These are phyloP conservation scores for Senna tora DNA, from an alignment of 306 rosid species.

Conservation along the genomic window DNA sequence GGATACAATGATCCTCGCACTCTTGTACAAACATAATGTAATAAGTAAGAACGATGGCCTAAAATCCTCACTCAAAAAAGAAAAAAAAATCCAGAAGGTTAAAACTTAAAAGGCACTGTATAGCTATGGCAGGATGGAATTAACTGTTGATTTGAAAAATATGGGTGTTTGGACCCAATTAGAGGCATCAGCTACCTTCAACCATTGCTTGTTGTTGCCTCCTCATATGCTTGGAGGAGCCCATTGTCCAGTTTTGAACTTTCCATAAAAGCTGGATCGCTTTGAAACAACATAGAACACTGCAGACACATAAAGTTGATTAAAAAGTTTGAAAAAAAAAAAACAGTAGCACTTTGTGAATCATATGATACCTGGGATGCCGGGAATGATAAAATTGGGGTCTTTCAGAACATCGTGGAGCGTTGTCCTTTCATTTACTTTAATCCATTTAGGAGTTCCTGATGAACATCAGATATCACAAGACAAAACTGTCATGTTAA, in stretches of 20 bases:
- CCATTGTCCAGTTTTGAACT: constrained; percentile 91
- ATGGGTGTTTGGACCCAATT: constrained; percentile 1
- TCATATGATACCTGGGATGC: constrained; percentile 74
- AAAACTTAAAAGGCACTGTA: constrained; percentile 15
- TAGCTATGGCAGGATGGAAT: constrained; percentile 5
- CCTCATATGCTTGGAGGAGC: constrained; percentile 55
- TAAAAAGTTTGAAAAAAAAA: not conserved
- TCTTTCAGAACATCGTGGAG: constrained; percentile 68
- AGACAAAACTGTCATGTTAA: constrained; percentile 2
- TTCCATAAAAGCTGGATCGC: constrained; percentile 69
- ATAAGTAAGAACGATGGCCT: constrained; percentile 12
- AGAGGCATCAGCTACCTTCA: constrained; percentile 16
- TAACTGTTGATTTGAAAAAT: constrained; percentile 18
- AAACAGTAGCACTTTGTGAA: not conserved
- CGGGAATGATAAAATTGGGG: constrained; percentile 63
- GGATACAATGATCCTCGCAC: constrained; percentile 21
- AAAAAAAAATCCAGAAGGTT: constrained; percentile 13
- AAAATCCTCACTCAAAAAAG: constrained; percentile 34
- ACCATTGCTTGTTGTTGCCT: constrained; percentile 14
- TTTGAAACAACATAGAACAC: constrained; percentile 86
- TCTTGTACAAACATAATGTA: constrained; percentile 16
- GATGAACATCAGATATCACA: constrained; percentile 34
- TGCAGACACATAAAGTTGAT: constrained; percentile 45
- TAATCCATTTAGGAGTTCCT: constrained; percentile 75
- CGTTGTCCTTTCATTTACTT: constrained; percentile 68